A percentile compares a stretch with the other conserved stretches of the same genome.
phyloP scores from a whole-genome alignment of 140 eudicot genomes.

The Anethum foeniculum region DNA sequence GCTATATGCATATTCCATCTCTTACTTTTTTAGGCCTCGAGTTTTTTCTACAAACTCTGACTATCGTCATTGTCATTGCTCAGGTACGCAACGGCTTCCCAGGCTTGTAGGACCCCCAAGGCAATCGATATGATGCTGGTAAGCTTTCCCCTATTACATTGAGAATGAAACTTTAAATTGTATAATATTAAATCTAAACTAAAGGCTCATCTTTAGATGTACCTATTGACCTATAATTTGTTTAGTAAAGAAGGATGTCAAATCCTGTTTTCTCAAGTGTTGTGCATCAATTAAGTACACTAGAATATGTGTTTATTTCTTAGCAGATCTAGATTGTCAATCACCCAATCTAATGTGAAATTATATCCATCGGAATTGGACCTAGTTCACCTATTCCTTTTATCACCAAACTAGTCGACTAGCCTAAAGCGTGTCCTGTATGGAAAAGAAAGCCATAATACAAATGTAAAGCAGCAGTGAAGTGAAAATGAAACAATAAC shows the following conservation, averaged over 20 bases:
- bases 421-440: not conserved
- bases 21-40: not conserved
- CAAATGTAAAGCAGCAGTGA: not conserved
- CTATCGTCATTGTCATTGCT: constrained; percentile 11
- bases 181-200: not conserved
- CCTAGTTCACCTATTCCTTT: not conserved
- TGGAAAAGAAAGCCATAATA: not conserved
- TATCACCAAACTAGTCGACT: not conserved
- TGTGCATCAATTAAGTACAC: not conserved
- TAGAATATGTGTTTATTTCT: not conserved
- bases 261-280: not conserved
- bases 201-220: not conserved
- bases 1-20: not conserved
- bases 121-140: constrained; percentile 93
- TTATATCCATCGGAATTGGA: no score
- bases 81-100: constrained; percentile 96
- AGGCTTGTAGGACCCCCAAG: constrained; percentile 80
- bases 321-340: no score
- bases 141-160: constrained; percentile 16
- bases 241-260: not conserved
- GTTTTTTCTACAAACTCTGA: not conserved
- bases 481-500: not conserved
- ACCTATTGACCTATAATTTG: not conserved
- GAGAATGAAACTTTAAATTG: not conserved
- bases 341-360: not conserved